These are phyloP conservation scores for Chlamydomonas sphaeroides DNA, from an alignment of 139 green algal species.

Conservation along the genomic window DNA sequence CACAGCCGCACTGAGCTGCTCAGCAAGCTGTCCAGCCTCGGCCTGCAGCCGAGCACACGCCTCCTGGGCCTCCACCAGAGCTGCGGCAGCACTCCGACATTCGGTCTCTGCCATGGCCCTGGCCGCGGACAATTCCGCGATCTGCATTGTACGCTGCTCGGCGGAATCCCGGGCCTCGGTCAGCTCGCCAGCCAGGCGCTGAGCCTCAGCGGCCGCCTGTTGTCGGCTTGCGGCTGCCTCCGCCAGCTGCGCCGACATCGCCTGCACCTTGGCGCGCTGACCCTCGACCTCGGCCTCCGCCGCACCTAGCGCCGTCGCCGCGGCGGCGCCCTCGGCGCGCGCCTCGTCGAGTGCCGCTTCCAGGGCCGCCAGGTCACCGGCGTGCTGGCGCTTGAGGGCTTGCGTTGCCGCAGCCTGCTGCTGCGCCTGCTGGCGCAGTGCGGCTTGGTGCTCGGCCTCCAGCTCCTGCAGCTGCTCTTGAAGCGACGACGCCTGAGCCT, in stretches of 20 bases:
- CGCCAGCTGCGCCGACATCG: not conserved
- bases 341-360: not conserved
- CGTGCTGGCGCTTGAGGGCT: not conserved
- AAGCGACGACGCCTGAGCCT: not conserved
- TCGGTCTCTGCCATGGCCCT: too few relatives aligned
- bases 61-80: too few relatives aligned
- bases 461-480: not conserved
- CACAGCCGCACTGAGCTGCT: too few relatives aligned
- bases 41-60: too few relatives aligned
- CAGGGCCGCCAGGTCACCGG: not conserved
- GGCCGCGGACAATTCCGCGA: too few relatives aligned
- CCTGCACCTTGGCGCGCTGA: not conserved
- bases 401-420: not conserved
- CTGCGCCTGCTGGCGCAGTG: not conserved
- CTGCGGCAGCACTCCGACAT: too few relatives aligned
- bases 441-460: not conserved
- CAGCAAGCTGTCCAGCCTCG: too few relatives aligned
- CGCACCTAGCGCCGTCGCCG: not conserved
- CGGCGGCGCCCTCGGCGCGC: not conserved
- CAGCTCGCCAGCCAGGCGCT: too few relatives aligned
- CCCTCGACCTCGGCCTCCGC: not conserved
- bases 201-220: too few relatives aligned
- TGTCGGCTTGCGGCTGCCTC: too few relatives aligned
- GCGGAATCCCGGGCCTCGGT: too few relatives aligned
- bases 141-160: too few relatives aligned